phyloP scores from a whole-genome alignment of 179 eudicot genomes.

The Kewa caespitosa region DNA sequence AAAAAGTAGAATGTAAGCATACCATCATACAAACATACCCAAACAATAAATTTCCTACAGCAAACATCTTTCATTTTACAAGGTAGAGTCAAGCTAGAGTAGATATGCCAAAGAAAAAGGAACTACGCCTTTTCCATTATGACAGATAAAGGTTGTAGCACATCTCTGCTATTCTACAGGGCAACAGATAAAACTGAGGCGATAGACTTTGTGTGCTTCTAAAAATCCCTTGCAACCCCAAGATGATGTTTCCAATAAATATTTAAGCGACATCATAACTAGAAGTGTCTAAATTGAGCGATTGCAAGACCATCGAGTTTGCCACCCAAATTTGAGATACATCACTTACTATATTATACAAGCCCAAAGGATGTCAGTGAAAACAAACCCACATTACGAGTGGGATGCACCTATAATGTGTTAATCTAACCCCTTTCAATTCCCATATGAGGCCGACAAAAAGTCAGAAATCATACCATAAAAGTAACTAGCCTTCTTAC shows the following conservation, averaged over 20 bases:
- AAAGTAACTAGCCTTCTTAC: neutral
- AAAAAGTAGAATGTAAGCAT: neutral
- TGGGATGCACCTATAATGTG: neutral
- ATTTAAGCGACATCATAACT: too few relatives aligned
- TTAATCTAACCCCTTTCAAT: neutral
- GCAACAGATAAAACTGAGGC: too few relatives aligned
- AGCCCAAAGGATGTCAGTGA: neutral
- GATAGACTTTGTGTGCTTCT: too few relatives aligned
- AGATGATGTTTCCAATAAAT: too few relatives aligned
- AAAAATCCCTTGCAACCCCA: too few relatives aligned
- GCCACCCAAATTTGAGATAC: neutral
- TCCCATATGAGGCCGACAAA: neutral
- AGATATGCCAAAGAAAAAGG: too few relatives aligned
- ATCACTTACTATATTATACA: constrained; percentile 1
- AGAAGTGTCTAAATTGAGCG: neutral
- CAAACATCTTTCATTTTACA: neutral
- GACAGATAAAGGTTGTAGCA: too few relatives aligned
- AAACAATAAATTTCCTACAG: neutral
- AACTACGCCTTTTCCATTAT: too few relatives aligned
- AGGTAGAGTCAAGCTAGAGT: too few relatives aligned
- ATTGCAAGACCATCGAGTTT: neutral
- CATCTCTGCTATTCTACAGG: too few relatives aligned
- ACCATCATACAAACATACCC: neutral
- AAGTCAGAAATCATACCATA: neutral
- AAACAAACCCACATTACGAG: neutral